Base-by-base conservation (phyloP, 495 filamentous ascomycete species). In the Annulohypoxylon bovei region DNA sequence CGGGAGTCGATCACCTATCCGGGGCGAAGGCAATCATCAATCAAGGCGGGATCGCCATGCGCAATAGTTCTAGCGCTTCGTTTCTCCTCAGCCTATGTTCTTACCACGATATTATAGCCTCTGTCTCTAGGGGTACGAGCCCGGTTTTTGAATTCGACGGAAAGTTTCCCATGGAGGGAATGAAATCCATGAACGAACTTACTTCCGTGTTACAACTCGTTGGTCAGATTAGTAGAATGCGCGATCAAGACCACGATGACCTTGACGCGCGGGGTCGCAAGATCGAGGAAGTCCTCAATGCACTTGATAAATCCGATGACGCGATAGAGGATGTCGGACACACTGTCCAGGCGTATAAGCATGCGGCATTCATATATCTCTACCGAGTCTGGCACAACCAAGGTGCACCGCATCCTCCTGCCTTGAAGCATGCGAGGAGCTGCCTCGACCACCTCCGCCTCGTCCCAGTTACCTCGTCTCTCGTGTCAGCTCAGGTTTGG, bases 351-450 rank as follows among this genome's bases (percentile, higher is more conserved):
- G 75, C 73, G 40, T 76, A 74, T 22, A 74, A 68, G 32, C 65
- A 77, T 59, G 70, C 75, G 2, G 71, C 75, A 39, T 72, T 71
- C 33, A 70, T 76, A 58, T 77, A 77, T 64, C 68, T 77, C n/a
- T 62, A 76, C 40, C 67, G 73, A 7, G 75, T 72, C 16, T 76
- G 75, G 73, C 68, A 69, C 16, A 64, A 76, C 14, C 65, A 70
- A 50, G 72, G 72, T 8, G 65, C 72, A 22, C 75, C 75, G 9
- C 59, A 71, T 57, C 66, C 67, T 6, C 50, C 54, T 4, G 37
- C 70, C 3, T 46, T 72, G 40, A 68, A 67, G 20, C 74, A 76
- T 60, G 71, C 62, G 5, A 64, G 53, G 18, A 49, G 61, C 11
- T 74, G 75, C 33, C 68, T 77, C 35, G 20, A 37, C 27, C 64